Evolutionary conservation across 164 flowering plant genomes (phyloP), one percentile per base, ranked within the genome.

Genomic region (Stephania japonica): DNA sequence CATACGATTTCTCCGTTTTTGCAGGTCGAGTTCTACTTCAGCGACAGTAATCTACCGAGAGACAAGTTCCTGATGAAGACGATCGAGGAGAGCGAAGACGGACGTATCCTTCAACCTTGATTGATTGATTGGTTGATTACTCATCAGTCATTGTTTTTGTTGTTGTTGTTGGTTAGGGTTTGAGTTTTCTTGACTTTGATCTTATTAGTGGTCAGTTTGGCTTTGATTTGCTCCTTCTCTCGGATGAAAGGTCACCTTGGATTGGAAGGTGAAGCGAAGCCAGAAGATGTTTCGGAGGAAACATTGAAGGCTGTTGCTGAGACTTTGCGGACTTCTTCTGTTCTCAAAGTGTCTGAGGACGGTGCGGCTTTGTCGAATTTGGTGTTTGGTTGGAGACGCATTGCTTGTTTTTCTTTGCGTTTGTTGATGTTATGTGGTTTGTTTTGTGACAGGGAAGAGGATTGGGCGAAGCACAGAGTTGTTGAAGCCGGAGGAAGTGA

Each of bases 11-110:
- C 6, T n/a, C 19, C 63, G 13, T 56, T 18, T 65, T 32, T 53
- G 71, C 81, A 92, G 99, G 98, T 92, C 9, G 98, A 95, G 85
- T 95, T 91, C 69, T 95, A 95, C 77, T 93, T 95, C 85, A 86
- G 99, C 72, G 97, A 95, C 68, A 93, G 97, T 78, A 95, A 95
- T 84, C 89, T 95, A 25, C 97, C 97, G 0, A 84, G 89, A 64
- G 99, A 95, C 73, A 79, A 67, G 24, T 93, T 95, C 73, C 83
- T 93, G 42, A 86, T 50, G 80, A 87, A 86, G 72, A 69, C 91
- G 18, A 80, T 95, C 68, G 75, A 70, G 10, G 91, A 88, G 66
- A 86, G 87, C 72, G 91, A 88, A 76, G 98, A 90, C 83, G 98
- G 97, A 76, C 13, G 99, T 95, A 88, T 90, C 95, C 90, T 86